Base-by-base conservation (phyloP, 2,329 filamentous ascomycete species). In the Hypoxylon sp. region DNA sequence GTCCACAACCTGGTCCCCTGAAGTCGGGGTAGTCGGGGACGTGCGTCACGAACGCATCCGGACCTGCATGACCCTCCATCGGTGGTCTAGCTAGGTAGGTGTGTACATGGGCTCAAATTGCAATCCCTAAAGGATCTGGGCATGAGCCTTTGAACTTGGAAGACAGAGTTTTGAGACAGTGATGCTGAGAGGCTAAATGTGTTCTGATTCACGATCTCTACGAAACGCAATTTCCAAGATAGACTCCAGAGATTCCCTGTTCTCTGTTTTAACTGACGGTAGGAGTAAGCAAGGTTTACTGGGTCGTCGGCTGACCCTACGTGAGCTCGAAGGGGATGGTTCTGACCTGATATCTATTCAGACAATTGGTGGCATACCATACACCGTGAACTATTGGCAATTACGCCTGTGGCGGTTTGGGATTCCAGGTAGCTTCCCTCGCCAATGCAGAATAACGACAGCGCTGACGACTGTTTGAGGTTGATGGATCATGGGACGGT, bases 381-480 rank as follows among this genome's bases (percentile, higher is more conserved):
- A 55, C 17, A 50, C 32, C 32, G 42, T 13, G 31, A 47, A 46
- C 42, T 42, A 50, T 62, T 51, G 57, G 57, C 37, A 32, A 48
- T 48, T 35, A 50, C 39, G 53, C 50, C 51, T 53, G 58, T 68
- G 58, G 62, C 57, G 68, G 61, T 60, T 44, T 59, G 59, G 44
- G 62, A 65, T 62, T 64, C 59, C 37, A 37, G 8, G 31, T 32
- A 59, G 35, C 35, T 64, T 53, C 52, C 55, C 52, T 64, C 13
- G 27, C 31, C 54, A 55, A 52, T 56, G 54, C n/a, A 61, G 35
- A 59, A 35, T 54, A 52, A 46, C 47, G 52, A 57, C 55, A 55
- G 50, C 42, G 47, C 61, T 66, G 50, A 48, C 44, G 46, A 67
- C 44, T 74, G 85, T 87, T 86, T 87, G 85, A 86, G 81, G 80